Conservation (phyloP, 2,329 filamentous ascomycete genomes). For the Gyromitra esculenta region DNA sequence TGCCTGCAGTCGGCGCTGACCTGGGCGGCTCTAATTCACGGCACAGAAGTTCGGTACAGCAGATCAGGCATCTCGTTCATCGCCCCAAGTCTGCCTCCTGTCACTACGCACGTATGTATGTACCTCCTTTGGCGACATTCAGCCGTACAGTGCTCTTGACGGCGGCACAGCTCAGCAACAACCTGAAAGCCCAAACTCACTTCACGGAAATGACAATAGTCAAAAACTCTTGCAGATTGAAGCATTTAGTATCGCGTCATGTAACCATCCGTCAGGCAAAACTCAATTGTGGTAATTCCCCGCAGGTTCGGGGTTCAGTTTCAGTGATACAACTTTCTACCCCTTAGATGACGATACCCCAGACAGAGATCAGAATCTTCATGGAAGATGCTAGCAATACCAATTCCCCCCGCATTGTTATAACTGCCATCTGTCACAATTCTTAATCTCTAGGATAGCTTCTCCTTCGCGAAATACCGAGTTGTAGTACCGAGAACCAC, state of each 20-base stretch:
- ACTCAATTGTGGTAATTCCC: constrained; percentile 21
- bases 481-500: constrained; percentile 14
- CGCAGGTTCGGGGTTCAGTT: constrained; percentile 18
- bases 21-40: constrained; percentile 23
- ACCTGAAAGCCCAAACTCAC: not conserved
- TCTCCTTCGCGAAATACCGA: constrained; percentile 15
- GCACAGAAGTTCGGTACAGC: constrained; percentile 2
- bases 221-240: not conserved
- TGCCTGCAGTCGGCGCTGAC: constrained; percentile 11
- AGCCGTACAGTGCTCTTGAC: not conserved
- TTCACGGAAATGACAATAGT: not conserved
- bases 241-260: constrained; percentile 22
- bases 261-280: constrained; percentile 22
- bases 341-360: constrained; percentile 25
- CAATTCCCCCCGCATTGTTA: constrained; percentile 28
- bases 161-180: not conserved
- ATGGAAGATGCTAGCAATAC: constrained; percentile 16
- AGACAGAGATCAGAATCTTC: constrained; percentile 13
- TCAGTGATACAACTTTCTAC: constrained; percentile 26
- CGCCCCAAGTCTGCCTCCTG: not conserved
- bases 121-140: not conserved
- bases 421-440: not conserved
- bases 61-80: constrained; percentile 37
- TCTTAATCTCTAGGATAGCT: not conserved
- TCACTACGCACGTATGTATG: not conserved